Evolutionary conservation across 345 rosid species (phyloP), one percentile per base, ranked within the genome.

Genomic region (Reutealis trisperma): DNA sequence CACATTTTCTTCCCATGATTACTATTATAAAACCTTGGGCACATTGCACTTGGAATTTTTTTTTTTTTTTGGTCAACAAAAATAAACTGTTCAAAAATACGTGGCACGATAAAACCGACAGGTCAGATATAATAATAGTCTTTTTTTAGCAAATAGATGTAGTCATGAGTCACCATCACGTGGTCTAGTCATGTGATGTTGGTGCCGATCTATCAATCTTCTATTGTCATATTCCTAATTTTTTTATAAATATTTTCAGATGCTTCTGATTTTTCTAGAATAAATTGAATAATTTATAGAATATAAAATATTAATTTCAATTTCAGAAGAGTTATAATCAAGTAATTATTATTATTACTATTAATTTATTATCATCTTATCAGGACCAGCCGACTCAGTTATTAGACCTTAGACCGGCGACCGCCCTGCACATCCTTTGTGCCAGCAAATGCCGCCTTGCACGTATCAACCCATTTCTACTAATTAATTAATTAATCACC

Each of bases 121-220:
- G 75, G n/a, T 70, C 49, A n/a, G n/a, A n/a, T n/a, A n/a, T n/a
- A n/a, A n/a, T n/a, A n/a, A n/a, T n/a, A n/a, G n/a, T n/a, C n/a
- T n/a, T n/a, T n/a, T n/a, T n/a, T n/a, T n/a, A n/a, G n/a, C n/a
- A n/a, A n/a, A n/a, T n/a, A n/a, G n/a, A n/a, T n/a, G n/a, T n/a
- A n/a, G n/a, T n/a, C n/a, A n/a, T n/a, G 79, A 75, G 77, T 78
- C 77, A 67, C 78, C 73, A 8, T 70, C 79, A 54, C 83, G 79
- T 80, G 83, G 69, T 15, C 30, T 44, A 60, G 18, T 49, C 61
- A 15, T 32, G 15, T 41, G 72, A 27, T 19, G 0, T 9, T 0
- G n/a, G 47, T 55, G 75, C 55, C 81, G 1, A 6, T 3, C 51
- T 47, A 1, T 47, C 51, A 10, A 1, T 47, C 51, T 10, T 47